Percentiles rank a stretch among this genome's conserved stretches.
Evolutionary conservation across 768 basidiomycete species (phyloP).

Genomic region (Cantharellus anzutake): DNA sequence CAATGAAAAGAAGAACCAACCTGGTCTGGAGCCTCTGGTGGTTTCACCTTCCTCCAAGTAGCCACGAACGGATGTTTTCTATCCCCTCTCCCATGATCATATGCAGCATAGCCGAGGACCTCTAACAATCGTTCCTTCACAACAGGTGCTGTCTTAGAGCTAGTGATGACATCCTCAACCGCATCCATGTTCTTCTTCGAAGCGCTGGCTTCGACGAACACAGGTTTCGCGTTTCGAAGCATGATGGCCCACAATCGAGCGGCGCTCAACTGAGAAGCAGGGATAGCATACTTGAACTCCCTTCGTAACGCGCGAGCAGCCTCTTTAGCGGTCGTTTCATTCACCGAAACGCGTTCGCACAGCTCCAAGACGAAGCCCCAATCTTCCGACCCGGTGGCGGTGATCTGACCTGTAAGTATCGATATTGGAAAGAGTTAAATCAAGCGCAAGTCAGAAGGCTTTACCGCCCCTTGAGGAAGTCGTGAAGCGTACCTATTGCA

Average conservation of each 20-base stretch:
- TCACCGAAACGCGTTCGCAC: conserved; percentile 62
- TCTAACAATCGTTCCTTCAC: conserved; percentile 64
- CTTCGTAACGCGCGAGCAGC: conserved; percentile 63
- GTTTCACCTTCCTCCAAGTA: conserved; percentile 68
- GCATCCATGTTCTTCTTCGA: conserved; percentile 64
- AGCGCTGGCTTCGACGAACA: conserved; percentile 27
- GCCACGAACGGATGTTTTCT: conserved; percentile 34
- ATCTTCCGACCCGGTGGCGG: conserved; percentile 37
- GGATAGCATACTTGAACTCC: conserved; percentile 54
- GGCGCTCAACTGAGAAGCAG: neutral
- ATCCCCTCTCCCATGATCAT: conserved; percentile 17
- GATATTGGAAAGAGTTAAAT: neutral
- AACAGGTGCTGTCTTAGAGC: conserved; percentile 50
- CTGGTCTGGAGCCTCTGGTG: conserved; percentile 62
- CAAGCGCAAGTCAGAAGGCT: neutral
- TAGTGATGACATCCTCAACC: conserved; percentile 51
- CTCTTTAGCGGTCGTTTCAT: conserved; percentile 59
- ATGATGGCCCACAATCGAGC: conserved; percentile 68
- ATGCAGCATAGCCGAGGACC: conserved; percentile 68
- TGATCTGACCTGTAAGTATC: conserved; percentile 6
- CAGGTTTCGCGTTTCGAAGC: conserved; percentile 36
- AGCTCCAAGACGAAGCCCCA: conserved; percentile 70
- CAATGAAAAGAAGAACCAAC: conserved; percentile 20
- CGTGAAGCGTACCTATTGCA: neutral
- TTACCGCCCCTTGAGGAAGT: neutral